Base-by-base conservation (phyloP, 1,284 basidiomycete genomes). In the Apiotrichum siamense region DNA sequence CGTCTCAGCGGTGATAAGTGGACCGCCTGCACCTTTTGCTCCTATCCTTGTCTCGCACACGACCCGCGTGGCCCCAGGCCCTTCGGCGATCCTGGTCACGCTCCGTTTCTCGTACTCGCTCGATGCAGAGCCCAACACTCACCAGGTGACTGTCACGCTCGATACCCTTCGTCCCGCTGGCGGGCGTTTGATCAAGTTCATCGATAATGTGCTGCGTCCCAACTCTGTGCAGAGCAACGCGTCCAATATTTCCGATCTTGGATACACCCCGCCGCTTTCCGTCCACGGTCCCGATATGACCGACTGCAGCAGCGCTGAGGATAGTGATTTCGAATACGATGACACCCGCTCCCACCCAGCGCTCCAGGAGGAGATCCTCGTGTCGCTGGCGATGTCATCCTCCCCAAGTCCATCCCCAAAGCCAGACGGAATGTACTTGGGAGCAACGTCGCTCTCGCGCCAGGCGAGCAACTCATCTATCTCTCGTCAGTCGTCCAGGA, bases 301-400 rank as follows among this genome's bases (percentile, higher is more conserved):
- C 7, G 65, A 67, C 44, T 58, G 60, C 7, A 58, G 57, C 42
- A 62, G 59, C 21, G 56, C 57, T 11, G 61, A 61, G 25, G 63
- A 64, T n/a, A 58, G 56, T 37, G 64, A 66, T 47, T 47, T 61
- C 24, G 59, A 62, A 37, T 59, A 55, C 39, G 64, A 64, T 50
- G 47, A 52, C 21, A 59, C 47, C 52, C 44, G 54, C 11, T 46
- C 60, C 2, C 53, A 49, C 20, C 54, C 55, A 3, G 49, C 61
- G 31, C 49, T 60, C 20, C 47, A 58, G 24, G 63, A 65, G 24
- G 60, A 65, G 35, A 61, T 61, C 45, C 47, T 59, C 7, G 50
- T 52, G 21, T 58, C 57, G 0, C 29, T 59, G 4, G 31, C 54
- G 7, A 32, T 57, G 3, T 35, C 58, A 7, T 44, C 38, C 9